phyloP scores from a whole-genome alignment of 2,329 filamentous ascomycete genomes.

The Microthyrium microscopicum region DNA sequence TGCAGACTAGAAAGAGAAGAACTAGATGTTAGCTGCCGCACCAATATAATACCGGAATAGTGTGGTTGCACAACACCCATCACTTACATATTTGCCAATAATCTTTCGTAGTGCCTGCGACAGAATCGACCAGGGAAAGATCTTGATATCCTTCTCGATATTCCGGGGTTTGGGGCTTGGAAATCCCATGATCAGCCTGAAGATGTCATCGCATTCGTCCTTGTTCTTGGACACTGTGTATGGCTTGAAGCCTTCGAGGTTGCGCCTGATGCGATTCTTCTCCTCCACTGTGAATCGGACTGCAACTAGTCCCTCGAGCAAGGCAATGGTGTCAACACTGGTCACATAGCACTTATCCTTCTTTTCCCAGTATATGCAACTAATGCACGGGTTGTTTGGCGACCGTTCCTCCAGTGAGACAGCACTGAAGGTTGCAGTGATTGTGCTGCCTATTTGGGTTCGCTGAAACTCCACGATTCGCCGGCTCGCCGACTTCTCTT shows the following conservation, averaged over 20 bases:
- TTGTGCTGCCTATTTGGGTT: constrained; percentile 63
- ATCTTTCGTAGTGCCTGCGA: constrained; percentile 87
- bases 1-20: constrained; percentile 4
- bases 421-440: constrained; percentile 64
- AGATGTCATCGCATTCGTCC: constrained; percentile 85
- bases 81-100: constrained; percentile 79
- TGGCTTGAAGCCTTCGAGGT: constrained; percentile 86
- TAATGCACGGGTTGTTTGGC: constrained; percentile 80
- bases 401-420: constrained; percentile 65
- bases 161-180: constrained; percentile 89
- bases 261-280: constrained; percentile 93
- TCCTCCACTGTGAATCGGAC: constrained; percentile 87
- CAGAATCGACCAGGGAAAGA: constrained; percentile 91
- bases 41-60: background rate
- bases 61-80: background rate
- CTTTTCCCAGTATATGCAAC: constrained; percentile 94
- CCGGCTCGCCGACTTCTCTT: constrained; percentile 64
- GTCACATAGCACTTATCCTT: constrained; percentile 85
- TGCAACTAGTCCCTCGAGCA: constrained; percentile 82
- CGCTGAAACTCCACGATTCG: constrained; percentile 81
- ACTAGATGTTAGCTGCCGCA: constrained; percentile 2
- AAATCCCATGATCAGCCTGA: constrained; percentile 98
- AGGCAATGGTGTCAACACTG: constrained; percentile 87
- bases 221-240: constrained; percentile 88
- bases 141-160: constrained; percentile 98